phyloP scores from a whole-genome alignment of 2,329 filamentous ascomycete genomes.

The Alternaria triticina region DNA sequence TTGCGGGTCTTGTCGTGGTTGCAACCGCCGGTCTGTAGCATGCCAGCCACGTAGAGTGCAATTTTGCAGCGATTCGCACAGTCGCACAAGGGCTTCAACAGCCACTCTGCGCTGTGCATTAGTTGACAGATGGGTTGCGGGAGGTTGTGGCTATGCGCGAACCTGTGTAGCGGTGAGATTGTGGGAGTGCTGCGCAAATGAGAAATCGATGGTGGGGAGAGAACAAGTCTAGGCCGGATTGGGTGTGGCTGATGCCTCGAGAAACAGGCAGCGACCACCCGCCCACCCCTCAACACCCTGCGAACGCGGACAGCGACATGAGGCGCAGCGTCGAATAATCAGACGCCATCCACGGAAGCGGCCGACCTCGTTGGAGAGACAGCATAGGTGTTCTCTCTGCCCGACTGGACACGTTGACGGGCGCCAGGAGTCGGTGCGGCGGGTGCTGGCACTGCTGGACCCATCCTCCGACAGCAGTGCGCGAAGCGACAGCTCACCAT shows the following conservation, averaged over 20 bases:
- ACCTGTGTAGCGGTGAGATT: slow-evolving; percentile 29
- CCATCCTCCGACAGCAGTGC: slow-evolving; percentile 8
- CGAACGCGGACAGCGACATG: slow-evolving; percentile 23
- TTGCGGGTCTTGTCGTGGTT: background rate
- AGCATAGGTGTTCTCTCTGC: background rate
- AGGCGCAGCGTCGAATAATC: slow-evolving; percentile 27
- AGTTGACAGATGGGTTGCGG: slow-evolving; percentile 8
- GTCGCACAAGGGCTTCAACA: slow-evolving; percentile 13
- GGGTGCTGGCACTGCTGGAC: slow-evolving; percentile 32
- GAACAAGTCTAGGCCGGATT: slow-evolving; percentile 9
- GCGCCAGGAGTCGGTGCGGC: slow-evolving; percentile 29
- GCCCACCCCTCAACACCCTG: slow-evolving; percentile 15
- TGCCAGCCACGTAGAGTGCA: slow-evolving; percentile 6
- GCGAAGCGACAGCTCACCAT: slow-evolving; percentile 9
- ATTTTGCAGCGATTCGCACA: slow-evolving; percentile 4
- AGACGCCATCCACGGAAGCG: slow-evolving; percentile 9
- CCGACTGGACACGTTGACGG: slow-evolving; percentile 22
- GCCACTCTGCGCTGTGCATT: slow-evolving; percentile 20
- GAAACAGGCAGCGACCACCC: slow-evolving; percentile 27
- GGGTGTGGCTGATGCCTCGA: slow-evolving; percentile 26
- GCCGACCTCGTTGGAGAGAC: slow-evolving; percentile 18
- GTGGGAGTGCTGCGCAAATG: slow-evolving; percentile 27
- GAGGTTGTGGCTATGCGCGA: slow-evolving; percentile 32
- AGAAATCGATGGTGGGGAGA: slow-evolving; percentile 14
- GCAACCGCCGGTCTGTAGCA: slow-evolving; percentile 14